Evolutionary conservation across 495 filamentous ascomycete species (phyloP).

Genomic region (Glutinoglossum americanum): DNA sequence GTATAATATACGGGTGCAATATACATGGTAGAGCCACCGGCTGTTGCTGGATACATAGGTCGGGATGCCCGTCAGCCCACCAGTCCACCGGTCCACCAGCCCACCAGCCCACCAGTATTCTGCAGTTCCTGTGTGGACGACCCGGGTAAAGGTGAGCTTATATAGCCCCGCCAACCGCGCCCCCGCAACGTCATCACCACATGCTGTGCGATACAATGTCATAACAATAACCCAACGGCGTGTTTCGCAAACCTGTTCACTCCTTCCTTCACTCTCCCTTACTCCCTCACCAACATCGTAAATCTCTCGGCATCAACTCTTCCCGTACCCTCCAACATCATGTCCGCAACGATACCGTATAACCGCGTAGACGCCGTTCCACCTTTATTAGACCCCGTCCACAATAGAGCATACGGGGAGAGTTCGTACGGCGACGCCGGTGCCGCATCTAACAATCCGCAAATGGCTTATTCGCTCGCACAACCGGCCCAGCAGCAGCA

Average conservation of each 20-base stretch:
- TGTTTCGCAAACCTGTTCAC: not conserved
- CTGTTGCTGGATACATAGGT: too few species aligned
- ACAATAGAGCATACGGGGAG: not conserved
- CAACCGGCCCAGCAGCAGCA: not conserved
- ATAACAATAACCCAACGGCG: too few species aligned
- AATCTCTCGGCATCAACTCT: not conserved
- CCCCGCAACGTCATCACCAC: not conserved
- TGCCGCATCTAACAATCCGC: not conserved
- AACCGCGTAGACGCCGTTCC: not conserved
- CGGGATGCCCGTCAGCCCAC: too few species aligned
- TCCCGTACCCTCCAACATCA: not conserved
- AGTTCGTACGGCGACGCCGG: not conserved
- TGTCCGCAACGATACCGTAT: not conserved
- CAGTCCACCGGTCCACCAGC: too few species aligned
- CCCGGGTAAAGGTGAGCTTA: too few species aligned
- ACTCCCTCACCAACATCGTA: not conserved
- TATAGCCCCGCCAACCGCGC: too few species aligned
- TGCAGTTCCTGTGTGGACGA: too few species aligned
- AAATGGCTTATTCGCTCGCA: not conserved
- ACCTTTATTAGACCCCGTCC: not conserved
- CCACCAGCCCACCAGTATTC: too few species aligned
- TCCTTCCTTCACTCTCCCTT: not conserved
- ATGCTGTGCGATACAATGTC: too few species aligned
- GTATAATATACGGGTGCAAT: too few species aligned
- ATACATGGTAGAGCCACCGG: too few species aligned